Evolutionary conservation across 352 stramenopile genomes (phyloP), one percentile per base, ranked within the genome.

Genomic region (Phytophthora foliorum): DNA sequence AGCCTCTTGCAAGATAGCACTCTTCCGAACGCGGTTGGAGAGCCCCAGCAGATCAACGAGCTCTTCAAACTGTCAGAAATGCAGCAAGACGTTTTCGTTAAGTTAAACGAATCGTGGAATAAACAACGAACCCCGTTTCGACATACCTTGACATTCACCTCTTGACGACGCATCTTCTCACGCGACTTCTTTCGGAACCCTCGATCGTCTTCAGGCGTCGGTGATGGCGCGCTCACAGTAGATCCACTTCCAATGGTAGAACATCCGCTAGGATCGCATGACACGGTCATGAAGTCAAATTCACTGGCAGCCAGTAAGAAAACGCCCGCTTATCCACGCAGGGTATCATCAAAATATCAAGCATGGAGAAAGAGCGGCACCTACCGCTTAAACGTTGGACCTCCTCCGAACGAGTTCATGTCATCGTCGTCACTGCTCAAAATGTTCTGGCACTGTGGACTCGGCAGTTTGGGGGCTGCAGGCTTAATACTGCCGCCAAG

Each of bases 141-240:
- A 17, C 57, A 27, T 70, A 91, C 83, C 81, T 91, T 90, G 58
- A 90, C 77, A 61, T 93, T 93, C 42, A 93, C 85, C 63, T 93
- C 85, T 70, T 91, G 85, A 61, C 85, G 80, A 36, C 83, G 76
- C 80, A 91, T 91, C 65, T 91, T 93, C 45, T 93, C 85, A 14
- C 85, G 70, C 16, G 83, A 92, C 52, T 93, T 93, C 63, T 93
- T 93, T 17, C 83, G 75, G 52, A 81, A 88, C 9, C 84, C 82
- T 52, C 82, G 75, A 42, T 90, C 81, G 32, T 91, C 82, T 56
- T 93, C 80, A 10, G 61, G 69, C 32, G 67, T 68, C 2, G 61
- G 52, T 21, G 63, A 67, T 44, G 72, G 59, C n/a, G 56, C 56
- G n/a, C 45, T 68, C 34, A 66, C 51, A 45, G 31, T 60, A 13